These are phyloP conservation scores for Tylopilus sp. DNA, from an alignment of 768 basidiomycete species.

Conservation along the genomic window DNA sequence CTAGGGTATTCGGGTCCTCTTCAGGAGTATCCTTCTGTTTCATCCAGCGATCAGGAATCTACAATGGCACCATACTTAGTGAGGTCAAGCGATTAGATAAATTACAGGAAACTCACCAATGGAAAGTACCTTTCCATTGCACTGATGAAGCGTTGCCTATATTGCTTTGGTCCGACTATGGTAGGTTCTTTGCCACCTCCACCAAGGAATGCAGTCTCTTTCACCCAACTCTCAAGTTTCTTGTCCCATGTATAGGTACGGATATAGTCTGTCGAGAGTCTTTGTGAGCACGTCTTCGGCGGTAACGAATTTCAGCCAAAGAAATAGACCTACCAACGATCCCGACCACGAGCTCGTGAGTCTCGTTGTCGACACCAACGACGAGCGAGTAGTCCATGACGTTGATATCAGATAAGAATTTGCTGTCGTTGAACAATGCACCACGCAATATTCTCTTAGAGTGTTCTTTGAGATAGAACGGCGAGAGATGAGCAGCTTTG, in stretches of 20 bases:
- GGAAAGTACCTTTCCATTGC: constrained; percentile 92
- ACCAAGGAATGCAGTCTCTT: constrained; percentile 89
- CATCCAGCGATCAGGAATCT: constrained; percentile 93
- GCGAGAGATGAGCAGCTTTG: constrained; percentile 77
- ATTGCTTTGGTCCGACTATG: constrained; percentile 94
- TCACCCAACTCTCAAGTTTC: constrained; percentile 97
- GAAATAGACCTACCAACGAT: constrained; percentile 76
- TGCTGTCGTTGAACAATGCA: constrained; percentile 92
- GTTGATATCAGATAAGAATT: constrained; percentile 89
- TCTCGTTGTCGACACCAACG: constrained; percentile 88
- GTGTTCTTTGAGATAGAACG: constrained; percentile 95
- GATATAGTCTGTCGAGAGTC: constrained; percentile 67
- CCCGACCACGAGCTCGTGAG: constrained; percentile 90
- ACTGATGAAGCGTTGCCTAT: constrained; percentile 79
- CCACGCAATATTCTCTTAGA: constrained; percentile 89
- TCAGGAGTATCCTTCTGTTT: constrained; percentile 78
- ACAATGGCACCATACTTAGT: not conserved
- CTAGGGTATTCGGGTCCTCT: constrained; percentile 58
- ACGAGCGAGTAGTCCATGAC: constrained; percentile 98
- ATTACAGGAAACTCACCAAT: constrained; percentile 46
- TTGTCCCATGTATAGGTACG: constrained; percentile 99
- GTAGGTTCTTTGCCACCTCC: constrained; percentile 85
- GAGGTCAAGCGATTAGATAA: not conserved
- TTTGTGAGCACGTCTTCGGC: constrained; percentile 5
- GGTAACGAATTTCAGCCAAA: not conserved